phyloP scores from a whole-genome alignment of 2,329 filamentous ascomycete species.

The Aureobasidium zeae region DNA sequence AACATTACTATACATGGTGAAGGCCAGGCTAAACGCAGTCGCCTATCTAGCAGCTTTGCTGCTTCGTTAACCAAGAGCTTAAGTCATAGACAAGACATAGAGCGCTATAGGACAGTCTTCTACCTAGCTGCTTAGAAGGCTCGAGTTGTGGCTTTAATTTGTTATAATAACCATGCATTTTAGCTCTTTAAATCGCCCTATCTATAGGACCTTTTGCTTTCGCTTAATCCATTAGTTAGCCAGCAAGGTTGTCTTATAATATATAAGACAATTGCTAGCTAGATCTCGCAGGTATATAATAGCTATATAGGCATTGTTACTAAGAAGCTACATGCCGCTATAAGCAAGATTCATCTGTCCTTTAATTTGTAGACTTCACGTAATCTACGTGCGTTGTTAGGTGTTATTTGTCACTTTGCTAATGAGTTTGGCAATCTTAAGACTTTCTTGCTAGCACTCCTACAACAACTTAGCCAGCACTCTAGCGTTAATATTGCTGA shows the following conservation, averaged over 20 bases:
- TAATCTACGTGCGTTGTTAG: neutral
- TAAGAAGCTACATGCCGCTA: neutral
- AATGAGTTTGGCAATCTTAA: neutral
- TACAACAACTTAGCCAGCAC: neutral
- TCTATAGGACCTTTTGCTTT: neutral
- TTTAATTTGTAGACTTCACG: neutral
- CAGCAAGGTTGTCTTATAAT: neutral
- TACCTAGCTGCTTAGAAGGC: neutral
- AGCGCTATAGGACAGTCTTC: neutral
- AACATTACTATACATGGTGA: neutral
- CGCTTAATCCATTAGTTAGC: neutral
- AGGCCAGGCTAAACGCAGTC: neutral
- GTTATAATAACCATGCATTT: neutral
- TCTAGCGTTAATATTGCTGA: neutral
- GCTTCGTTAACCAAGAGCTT: neutral
- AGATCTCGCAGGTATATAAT: neutral
- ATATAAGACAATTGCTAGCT: neutral
- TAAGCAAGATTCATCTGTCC: neutral
- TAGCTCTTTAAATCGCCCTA: neutral
- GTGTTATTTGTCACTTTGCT: neutral
- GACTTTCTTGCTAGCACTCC: neutral
- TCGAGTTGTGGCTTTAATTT: neutral
- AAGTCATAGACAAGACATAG: neutral
- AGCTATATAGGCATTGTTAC: neutral
- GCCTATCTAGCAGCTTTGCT: neutral